Evolutionary conservation across 2,329 filamentous ascomycete species (phyloP).

Genomic region (Fonsecaea pedrosoi): DNA sequence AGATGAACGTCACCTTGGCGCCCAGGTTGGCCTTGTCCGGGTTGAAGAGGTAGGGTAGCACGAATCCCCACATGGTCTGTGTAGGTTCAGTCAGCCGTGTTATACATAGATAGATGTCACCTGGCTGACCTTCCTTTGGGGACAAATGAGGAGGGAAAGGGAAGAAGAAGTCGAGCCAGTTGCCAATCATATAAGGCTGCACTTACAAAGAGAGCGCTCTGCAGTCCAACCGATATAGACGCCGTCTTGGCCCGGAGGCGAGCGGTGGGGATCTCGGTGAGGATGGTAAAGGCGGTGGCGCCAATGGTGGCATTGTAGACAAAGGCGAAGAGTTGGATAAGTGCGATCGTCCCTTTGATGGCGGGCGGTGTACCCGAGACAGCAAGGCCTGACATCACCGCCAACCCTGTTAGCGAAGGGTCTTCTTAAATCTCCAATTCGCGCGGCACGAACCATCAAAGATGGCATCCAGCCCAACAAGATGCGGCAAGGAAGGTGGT

Average conservation of each 20-base stretch:
- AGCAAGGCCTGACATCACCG: slow-evolving; percentile 41
- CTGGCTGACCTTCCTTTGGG: background rate
- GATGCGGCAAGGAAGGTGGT: background rate
- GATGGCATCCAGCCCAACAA: background rate
- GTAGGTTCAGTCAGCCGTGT: background rate
- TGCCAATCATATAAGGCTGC: background rate
- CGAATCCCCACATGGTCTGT: slow-evolving; percentile 47
- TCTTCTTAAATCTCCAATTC: background rate
- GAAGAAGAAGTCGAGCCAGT: background rate
- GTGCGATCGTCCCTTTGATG: slow-evolving; percentile 39
- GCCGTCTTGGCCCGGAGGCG: slow-evolving; percentile 51
- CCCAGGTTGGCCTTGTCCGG: slow-evolving; percentile 48
- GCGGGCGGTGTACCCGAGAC: slow-evolving; percentile 19
- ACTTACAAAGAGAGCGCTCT: slow-evolving; percentile 31
- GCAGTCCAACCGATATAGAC: slow-evolving; percentile 24
- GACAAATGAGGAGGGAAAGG: background rate
- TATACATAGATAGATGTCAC: background rate
- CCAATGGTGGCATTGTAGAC: slow-evolving; percentile 53
- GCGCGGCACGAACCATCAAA: background rate
- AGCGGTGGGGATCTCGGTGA: slow-evolving; percentile 50
- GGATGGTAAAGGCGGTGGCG: slow-evolving; percentile 48
- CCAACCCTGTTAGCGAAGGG: background rate
- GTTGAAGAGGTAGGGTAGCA: slow-evolving; percentile 48
- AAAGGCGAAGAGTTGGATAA: slow-evolving; percentile 51
- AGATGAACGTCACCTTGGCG: slow-evolving; percentile 52